Evolutionary conservation across 176 grass and related monocot species (phyloP).

Genomic region (Bonia amplexicaulis): DNA sequence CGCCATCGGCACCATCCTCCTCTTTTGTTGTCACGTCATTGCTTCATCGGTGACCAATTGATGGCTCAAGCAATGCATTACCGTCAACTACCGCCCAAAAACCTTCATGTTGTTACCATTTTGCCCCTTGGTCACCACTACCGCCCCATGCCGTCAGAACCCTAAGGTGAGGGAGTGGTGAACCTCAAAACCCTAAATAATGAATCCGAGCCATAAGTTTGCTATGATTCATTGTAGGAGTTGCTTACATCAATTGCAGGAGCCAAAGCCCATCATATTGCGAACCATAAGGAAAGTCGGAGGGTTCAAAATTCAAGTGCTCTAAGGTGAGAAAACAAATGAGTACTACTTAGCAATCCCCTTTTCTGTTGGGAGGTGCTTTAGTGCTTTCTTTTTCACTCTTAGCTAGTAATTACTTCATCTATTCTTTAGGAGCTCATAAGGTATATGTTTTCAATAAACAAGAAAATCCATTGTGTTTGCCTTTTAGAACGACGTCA

Average conservation of each 20-base stretch:
- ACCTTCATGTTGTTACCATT: neutral
- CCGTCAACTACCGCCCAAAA: neutral
- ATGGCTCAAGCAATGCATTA: no score
- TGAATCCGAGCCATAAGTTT: neutral
- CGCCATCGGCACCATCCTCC: fast-evolving
- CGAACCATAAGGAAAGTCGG: neutral
- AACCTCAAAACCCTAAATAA: neutral
- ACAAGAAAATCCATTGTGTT: neutral
- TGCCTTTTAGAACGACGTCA: neutral
- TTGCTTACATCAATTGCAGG: neutral
- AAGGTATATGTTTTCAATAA: neutral
- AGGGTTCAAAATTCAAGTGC: neutral
- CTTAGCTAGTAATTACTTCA: neutral
- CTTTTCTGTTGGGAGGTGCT: neutral
- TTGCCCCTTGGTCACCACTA: fast-evolving
- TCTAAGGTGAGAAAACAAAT: neutral
- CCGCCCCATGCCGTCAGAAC: fast-evolving
- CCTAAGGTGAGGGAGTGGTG: neutral
- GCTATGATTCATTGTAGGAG: neutral
- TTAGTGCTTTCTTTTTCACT: neutral
- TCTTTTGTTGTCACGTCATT: neutral
- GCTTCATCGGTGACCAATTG: fast-evolving
- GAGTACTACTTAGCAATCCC: neutral
- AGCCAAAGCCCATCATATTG: neutral
- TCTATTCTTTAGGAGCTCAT: neutral